These are phyloP conservation scores for Metschnikowia lachancei DNA, from an alignment of 805 yeast genomes.

Conservation along the genomic window DNA sequence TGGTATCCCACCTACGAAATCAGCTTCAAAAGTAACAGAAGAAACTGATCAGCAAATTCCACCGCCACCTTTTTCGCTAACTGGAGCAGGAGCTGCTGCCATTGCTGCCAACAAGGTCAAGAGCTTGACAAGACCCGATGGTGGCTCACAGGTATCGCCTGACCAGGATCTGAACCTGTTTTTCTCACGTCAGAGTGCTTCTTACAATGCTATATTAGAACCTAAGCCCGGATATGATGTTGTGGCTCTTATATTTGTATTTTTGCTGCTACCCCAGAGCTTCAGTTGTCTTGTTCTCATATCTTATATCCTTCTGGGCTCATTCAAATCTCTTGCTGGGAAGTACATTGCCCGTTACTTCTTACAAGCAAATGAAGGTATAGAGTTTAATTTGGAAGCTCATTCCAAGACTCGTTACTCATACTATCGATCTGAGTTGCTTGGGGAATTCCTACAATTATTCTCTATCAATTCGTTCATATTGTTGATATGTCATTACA, in stretches of 20 bases:
- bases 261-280: conserved; percentile 29
- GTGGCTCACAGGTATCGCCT: conserved; percentile 3
- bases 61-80: conserved; percentile 14
- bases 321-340: conserved; percentile 31
- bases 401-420: conserved; percentile 10
- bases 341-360: conserved; percentile 23
- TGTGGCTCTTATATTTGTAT: conserved; percentile 31
- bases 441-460: conserved; percentile 22
- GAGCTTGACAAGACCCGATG: conserved; percentile 1
- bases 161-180: neutral
- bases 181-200: neutral
- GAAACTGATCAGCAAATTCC: conserved; percentile 2
- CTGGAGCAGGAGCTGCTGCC: conserved; percentile 13
- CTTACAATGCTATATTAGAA: conserved; percentile 5
- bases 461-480: conserved; percentile 26
- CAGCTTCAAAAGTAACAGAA: conserved; percentile 1
- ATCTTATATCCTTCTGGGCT: conserved; percentile 28
- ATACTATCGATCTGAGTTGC: conserved; percentile 19
- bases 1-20: conserved; percentile 5
- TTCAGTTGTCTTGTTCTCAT: conserved; percentile 25
- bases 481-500: conserved; percentile 23
- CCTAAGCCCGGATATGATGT: conserved; percentile 27
- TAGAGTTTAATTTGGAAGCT: conserved; percentile 12
- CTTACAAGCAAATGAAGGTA: conserved; percentile 9
- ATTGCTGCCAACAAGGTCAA: conserved; percentile 8